Conservation (phyloP, 345 rosid genomes). For the Chamaenerion angustifolium region DNA sequence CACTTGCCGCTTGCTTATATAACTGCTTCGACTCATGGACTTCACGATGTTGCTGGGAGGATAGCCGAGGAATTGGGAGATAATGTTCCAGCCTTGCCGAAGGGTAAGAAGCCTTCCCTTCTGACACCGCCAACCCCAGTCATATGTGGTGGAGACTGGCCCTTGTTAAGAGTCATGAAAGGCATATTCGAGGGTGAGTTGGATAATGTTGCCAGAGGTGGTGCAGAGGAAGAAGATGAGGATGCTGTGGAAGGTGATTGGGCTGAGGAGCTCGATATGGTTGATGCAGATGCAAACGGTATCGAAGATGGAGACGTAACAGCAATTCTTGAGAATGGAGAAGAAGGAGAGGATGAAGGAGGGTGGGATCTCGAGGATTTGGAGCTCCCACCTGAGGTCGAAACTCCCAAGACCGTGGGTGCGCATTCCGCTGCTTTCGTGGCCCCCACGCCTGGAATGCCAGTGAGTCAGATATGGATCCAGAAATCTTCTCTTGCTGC, state of each 20-base stretch:
- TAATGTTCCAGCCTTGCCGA: slow-evolving; percentile 52
- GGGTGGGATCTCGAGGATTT: slow-evolving; percentile 96
- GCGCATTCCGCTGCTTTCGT: slow-evolving; percentile 57
- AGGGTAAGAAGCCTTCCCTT: slow-evolving; percentile 59
- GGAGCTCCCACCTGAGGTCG: slow-evolving; percentile 81
- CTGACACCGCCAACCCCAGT: slow-evolving; percentile 72
- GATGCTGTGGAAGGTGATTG: slow-evolving; percentile 53
- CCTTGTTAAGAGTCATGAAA: slow-evolving; percentile 80
- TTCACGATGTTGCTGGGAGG: slow-evolving; percentile 56
- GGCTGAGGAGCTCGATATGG: slow-evolving; percentile 76
- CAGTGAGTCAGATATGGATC: slow-evolving; percentile 78
- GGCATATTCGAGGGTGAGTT: slow-evolving; percentile 91
- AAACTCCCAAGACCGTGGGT: slow-evolving; percentile 49
- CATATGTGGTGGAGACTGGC: slow-evolving; percentile 88
- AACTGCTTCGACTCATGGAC: slow-evolving; percentile 77
- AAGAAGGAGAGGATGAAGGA: slow-evolving; percentile 56
- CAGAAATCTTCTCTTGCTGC: slow-evolving; percentile 87
- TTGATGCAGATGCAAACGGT: slow-evolving; percentile 35
- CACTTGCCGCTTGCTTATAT: slow-evolving; percentile 81
- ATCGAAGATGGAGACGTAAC: slow-evolving; percentile 45
- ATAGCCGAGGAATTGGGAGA: slow-evolving; percentile 63
- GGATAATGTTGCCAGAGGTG: slow-evolving; percentile 39
- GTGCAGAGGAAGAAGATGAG: slow-evolving; percentile 65
- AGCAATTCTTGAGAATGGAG: slow-evolving; percentile 50
- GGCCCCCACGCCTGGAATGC: slow-evolving; percentile 86